Conservation (phyloP, 2,329 filamentous ascomycete genomes). For the Aspergillus puulaauensis region DNA sequence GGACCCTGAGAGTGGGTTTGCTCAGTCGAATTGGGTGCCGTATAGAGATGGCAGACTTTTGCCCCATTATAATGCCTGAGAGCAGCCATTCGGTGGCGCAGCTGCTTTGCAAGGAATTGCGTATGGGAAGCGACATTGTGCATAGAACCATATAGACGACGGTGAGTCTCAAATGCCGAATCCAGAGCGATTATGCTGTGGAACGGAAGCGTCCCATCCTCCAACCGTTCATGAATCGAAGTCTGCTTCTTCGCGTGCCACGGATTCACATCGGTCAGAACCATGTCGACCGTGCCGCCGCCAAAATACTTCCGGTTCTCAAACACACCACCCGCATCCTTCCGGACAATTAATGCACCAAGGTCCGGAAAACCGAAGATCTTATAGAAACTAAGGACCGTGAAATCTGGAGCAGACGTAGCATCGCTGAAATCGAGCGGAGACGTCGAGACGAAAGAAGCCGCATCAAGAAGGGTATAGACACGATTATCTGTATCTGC, state of each 20-base stretch:
- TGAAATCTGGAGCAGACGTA: slow-evolving; percentile 73
- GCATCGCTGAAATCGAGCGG: slow-evolving; percentile 68
- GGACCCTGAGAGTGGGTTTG: slow-evolving; percentile 62
- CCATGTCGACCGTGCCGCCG: slow-evolving; percentile 90
- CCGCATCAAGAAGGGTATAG: slow-evolving; percentile 77
- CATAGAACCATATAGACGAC: slow-evolving; percentile 70
- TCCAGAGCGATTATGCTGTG: slow-evolving; percentile 86
- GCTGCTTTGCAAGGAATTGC: slow-evolving; percentile 57
- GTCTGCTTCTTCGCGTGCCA: slow-evolving; percentile 79
- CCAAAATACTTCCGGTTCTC: slow-evolving; percentile 78
- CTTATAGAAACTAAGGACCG: slow-evolving; percentile 87
- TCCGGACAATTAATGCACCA: slow-evolving; percentile 79
- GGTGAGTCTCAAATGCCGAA: slow-evolving; percentile 69
- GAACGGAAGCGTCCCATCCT: slow-evolving; percentile 88
- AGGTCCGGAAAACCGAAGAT: slow-evolving; percentile 97
- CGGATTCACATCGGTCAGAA: slow-evolving; percentile 70
- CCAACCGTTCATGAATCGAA: slow-evolving; percentile 75
- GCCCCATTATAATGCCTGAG: slow-evolving; percentile 69
- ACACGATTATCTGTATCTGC: slow-evolving; percentile 40
- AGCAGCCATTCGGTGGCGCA: slow-evolving; percentile 59
- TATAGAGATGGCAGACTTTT: slow-evolving; percentile 68
- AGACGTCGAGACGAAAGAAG: slow-evolving; percentile 75
- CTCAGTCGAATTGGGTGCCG: slow-evolving; percentile 41
- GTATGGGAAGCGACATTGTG: slow-evolving; percentile 69
- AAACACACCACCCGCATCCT: slow-evolving; percentile 64